Evolutionary conservation across 495 filamentous ascomycete genomes (phyloP).

Genomic region (Hamigera avellanea): DNA sequence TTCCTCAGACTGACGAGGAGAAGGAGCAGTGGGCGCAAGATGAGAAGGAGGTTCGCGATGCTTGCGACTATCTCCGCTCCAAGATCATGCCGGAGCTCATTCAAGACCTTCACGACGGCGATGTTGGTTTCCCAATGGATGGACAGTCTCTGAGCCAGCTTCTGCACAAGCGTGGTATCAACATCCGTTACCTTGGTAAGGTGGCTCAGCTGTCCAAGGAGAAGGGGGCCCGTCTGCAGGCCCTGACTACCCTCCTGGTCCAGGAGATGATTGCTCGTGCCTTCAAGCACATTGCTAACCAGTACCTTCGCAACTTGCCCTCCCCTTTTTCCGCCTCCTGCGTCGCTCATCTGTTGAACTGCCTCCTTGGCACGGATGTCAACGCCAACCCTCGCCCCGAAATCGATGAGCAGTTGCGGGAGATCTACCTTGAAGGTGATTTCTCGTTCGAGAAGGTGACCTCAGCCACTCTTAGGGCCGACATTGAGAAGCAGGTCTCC

Average conservation of each 20-base stretch:
- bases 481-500: constrained; percentile 59
- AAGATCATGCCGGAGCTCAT: constrained; percentile 65
- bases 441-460: constrained; percentile 68
- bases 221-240: constrained; percentile 58
- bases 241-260: constrained; percentile 60
- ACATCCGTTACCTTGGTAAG: constrained; percentile 87
- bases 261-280: constrained; percentile 91
- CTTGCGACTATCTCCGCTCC: constrained; percentile 64
- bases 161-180: constrained; percentile 95
- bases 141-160: constrained; percentile 78
- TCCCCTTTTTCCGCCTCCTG: constrained; percentile 63
- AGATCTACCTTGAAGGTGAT: constrained; percentile 73
- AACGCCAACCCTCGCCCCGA: constrained; percentile 68
- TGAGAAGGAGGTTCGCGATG: constrained; percentile 77
- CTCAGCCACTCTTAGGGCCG: constrained; percentile 53
- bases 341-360: constrained; percentile 86
- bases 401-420: constrained; percentile 59
- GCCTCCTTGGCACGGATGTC: constrained; percentile 67
- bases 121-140: constrained; percentile 97
- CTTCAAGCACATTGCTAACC: constrained; percentile 85
- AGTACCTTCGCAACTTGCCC: constrained; percentile 71
- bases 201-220: constrained; percentile 57
- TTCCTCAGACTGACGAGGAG: constrained; percentile 80
- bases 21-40: constrained; percentile 76
- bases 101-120: constrained; percentile 78